Base-by-base conservation (phyloP, 306 rosid species). In the Heteromeles arbutifolia region DNA sequence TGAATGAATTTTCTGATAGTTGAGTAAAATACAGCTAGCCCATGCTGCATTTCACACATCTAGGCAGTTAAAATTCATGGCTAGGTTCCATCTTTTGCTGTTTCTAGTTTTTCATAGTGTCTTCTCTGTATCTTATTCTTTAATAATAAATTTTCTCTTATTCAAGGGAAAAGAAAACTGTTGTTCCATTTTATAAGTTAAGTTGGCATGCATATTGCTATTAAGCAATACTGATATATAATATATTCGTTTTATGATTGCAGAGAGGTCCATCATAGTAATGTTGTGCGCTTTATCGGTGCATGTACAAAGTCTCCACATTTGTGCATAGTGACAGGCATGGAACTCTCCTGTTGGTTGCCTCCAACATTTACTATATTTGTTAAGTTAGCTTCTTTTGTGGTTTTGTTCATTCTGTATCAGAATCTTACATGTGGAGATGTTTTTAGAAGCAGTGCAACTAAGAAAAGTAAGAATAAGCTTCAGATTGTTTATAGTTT, bases 261-360 rank as follows among this genome's bases (percentile, higher is more conserved):
- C 89, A 96, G 99, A 84, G 90, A 89, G 91, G 99, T 96, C 77
- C 93, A 79, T 69, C 98, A 96, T 78, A 86, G 81, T 84, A 96
- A 96, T 88, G 96, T 96, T 74, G 99, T 96, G 78, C 87, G 92
- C 67, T 96, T 96, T 81, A 90, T 96, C 54, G 98, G 99, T 53
- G 98, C 99, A 18, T 89, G 97, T 85, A 88, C 99, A 34, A 89
- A 85, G 79, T 82, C 89, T 82, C 97, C 98, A 25, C 85, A 92
- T 85, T 82, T 96, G 86, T 90, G 92, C 88, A 92, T 96, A 78
- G 87, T 96, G 73, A 96, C 99, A 83, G 99, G 99, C 92, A 84
- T 14, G 29, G 48, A 69, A 65, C 74, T 80, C 65, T 74, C 79
- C 18, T 50, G 63, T 61, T 45, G 72, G 29, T 63, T 77, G 70